Evolutionary conservation across 768 basidiomycete species (phyloP), one percentile per base, ranked within the genome.

Genomic region (Candolleomyces aberdarensis): DNA sequence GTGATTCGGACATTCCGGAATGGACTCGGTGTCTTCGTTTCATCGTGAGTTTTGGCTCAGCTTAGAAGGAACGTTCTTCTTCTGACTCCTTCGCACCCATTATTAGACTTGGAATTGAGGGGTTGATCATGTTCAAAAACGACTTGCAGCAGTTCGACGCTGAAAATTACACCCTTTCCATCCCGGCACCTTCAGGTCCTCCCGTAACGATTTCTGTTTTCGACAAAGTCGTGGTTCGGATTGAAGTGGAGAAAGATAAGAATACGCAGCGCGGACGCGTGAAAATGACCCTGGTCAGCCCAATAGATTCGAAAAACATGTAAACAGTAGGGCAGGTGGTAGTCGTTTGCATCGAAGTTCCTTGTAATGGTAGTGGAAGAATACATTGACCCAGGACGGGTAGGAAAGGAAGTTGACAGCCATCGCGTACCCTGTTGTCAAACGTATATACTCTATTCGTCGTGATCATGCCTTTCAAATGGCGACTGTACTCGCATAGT

Each of bases 1-100:
- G 94, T 99, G 49, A 96, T 98, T 60, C 81, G 96, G 62, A 87
- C 90, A 4, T 98, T 99, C 76, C 82, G 91, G 68, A 99, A 99
- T 71, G 97, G 96, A 0, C 74, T 99, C 36, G 91, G 93, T n/a
- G 96, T 98, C 41, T 98, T 97, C 46, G 55, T 32, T 31, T 51
- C 55, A 46, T 36, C 26, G 19, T 57, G 29, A 32, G 15, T 41
- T 41, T 56, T 56, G 13, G 14, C 13, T n/a, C 48, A 9, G 7
- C 19, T 15, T 5, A 3, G 4, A 3, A 32, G 52, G 15, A 31
- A 31, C 19, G 17, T 20, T 1, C 10, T 63, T 20, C 3, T 44
- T 6, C 26, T 26, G n/a, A 49, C 20, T 8, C n/a, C 36, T 43
- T 59, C 46, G 55, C 51, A 61, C 29, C 49, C 44, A 19, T 57